These are phyloP conservation scores for Pestalotiopsis sp. DNA, from an alignment of 2,329 filamentous ascomycete species.

Conservation along the genomic window DNA sequence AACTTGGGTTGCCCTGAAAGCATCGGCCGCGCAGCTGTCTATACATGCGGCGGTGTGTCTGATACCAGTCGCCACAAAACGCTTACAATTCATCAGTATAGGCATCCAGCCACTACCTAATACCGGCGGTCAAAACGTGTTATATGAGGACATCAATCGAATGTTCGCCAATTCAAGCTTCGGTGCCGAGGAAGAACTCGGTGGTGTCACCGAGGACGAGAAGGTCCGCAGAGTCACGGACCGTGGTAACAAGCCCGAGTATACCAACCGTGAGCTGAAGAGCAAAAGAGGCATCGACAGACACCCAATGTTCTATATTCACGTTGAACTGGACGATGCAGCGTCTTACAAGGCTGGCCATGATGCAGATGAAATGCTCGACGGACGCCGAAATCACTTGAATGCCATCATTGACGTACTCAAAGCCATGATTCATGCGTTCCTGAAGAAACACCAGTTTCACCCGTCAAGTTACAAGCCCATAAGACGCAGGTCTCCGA, in stretches of 20 bases:
- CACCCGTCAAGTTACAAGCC: constrained; percentile 46
- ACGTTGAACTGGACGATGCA: constrained; percentile 48
- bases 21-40: constrained; percentile 60
- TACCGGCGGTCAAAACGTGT: constrained; percentile 57
- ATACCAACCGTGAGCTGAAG: constrained; percentile 53
- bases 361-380: constrained; percentile 42
- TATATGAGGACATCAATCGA: constrained; percentile 79
- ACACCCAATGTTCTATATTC: constrained; percentile 90
- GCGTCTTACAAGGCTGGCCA: constrained; percentile 14
- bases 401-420: constrained; percentile 65
- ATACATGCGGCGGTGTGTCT: constrained; percentile 74
- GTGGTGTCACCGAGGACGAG: constrained; percentile 36
- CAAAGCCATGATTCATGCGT: constrained; percentile 69
- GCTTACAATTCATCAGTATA: constrained; percentile 79
- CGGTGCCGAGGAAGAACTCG: constrained; percentile 57
- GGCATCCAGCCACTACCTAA: constrained; percentile 68
- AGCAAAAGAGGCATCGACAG: constrained; percentile 70
- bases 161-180: constrained; percentile 79
- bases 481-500: constrained; percentile 8
- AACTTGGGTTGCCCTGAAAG: constrained; percentile 73
- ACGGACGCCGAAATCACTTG: constrained; percentile 50
- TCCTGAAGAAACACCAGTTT: constrained; percentile 74
- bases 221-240: constrained; percentile 21
- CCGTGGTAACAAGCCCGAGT: constrained; percentile 41
- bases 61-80: constrained; percentile 69